phyloP scores from a whole-genome alignment of 2,329 filamentous ascomycete genomes.

The Claviceps fusiformis region DNA sequence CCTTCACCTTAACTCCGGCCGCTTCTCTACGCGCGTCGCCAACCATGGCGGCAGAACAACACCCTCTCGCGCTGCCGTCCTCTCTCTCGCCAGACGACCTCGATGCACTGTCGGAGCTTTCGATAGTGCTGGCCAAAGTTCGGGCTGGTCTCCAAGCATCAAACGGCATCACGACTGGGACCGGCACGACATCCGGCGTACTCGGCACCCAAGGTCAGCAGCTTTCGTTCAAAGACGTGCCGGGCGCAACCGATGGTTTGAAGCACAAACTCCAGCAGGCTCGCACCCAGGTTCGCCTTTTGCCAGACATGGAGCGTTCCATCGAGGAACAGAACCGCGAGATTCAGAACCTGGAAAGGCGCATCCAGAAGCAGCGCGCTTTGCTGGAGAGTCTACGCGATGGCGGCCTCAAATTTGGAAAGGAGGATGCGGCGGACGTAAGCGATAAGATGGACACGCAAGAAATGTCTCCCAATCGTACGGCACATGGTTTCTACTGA shows the following conservation, averaged over 20 bases:
- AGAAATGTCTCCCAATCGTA: not conserved
- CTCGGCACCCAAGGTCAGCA: slow-evolving; percentile 21
- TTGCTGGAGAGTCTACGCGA: slow-evolving; percentile 42
- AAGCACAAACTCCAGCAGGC: slow-evolving; percentile 77
- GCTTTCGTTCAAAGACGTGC: slow-evolving; percentile 57
- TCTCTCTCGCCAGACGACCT: slow-evolving; percentile 70
- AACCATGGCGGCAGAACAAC: slow-evolving; percentile 20
- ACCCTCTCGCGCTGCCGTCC: slow-evolving; percentile 39
- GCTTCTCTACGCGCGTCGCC: not conserved
- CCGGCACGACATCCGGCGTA: slow-evolving; percentile 23
- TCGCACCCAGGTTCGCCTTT: slow-evolving; percentile 45
- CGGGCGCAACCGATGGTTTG: slow-evolving; percentile 61
- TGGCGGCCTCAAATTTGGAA: slow-evolving; percentile 23
- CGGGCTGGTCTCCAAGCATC: slow-evolving; percentile 34
- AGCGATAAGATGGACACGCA: slow-evolving; percentile 29
- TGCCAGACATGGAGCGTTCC: slow-evolving; percentile 58
- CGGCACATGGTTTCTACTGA: not conserved
- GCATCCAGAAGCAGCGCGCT: slow-evolving; percentile 47
- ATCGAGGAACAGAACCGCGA: slow-evolving; percentile 58
- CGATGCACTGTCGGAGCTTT: slow-evolving; percentile 73
- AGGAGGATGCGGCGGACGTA: slow-evolving; percentile 13
- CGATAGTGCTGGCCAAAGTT: slow-evolving; percentile 63
- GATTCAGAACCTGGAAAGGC: slow-evolving; percentile 50
- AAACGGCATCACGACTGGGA: slow-evolving; percentile 24
- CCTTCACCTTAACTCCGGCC: not conserved